phyloP scores from a whole-genome alignment of 2,329 filamentous ascomycete species.

The Teratosphaeria gauchensis region DNA sequence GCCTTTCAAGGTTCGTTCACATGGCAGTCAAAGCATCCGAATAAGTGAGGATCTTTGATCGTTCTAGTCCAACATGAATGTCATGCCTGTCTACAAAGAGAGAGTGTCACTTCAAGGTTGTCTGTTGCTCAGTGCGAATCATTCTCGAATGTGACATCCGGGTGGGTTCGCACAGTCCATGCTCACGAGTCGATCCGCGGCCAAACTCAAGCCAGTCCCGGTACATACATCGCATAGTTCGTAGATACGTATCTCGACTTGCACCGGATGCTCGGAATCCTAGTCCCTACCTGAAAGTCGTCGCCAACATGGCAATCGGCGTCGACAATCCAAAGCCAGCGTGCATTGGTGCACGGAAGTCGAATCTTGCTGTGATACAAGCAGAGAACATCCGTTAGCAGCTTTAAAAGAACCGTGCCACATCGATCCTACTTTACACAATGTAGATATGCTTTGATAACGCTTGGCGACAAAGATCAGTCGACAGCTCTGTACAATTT shows the following conservation, averaged over 20 bases:
- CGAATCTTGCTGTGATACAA: background rate
- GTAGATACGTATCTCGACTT: background rate
- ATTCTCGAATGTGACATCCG: background rate
- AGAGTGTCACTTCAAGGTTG: too few relatives aligned
- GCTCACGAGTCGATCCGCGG: background rate
- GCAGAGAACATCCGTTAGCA: background rate
- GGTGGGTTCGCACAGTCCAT: background rate
- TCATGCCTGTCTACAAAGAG: too few relatives aligned
- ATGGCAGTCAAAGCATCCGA: background rate
- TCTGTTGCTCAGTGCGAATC: too few relatives aligned
- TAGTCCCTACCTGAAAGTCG: background rate
- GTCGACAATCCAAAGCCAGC: background rate
- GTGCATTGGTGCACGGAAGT: background rate
- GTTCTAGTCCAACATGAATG: too few relatives aligned
- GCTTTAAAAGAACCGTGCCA: background rate
- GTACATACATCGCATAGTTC: background rate
- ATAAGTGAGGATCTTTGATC: background rate
- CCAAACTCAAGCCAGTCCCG: background rate
- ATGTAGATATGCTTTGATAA: background rate
- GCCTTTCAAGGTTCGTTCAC: too few relatives aligned
- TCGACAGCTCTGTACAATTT: background rate
- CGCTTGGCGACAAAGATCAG: background rate
- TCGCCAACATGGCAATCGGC: background rate
- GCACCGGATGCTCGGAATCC: background rate
- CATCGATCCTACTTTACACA: background rate